Conservation (phyloP, 495 filamentous ascomycete genomes). For the Entonaema liquescens region DNA sequence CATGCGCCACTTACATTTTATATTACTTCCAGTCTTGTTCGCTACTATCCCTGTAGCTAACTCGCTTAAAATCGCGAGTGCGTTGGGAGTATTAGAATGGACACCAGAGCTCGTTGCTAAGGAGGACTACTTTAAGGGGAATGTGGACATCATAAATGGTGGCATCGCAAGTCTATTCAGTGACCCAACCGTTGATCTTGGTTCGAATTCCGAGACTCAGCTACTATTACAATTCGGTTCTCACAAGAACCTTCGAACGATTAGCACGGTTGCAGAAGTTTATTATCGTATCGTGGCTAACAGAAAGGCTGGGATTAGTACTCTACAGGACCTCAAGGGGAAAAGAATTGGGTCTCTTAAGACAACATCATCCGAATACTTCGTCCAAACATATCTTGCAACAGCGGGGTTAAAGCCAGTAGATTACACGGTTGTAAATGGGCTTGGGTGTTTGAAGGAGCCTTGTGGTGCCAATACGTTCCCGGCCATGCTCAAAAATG, state of each 20-base stretch:
- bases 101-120: conserved; percentile 47
- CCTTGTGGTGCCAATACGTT: background rate
- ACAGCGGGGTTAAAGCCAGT: background rate
- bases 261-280: background rate
- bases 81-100: conserved; percentile 44
- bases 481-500: background rate
- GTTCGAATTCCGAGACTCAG: background rate
- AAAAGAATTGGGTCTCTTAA: background rate
- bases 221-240: background rate
- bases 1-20: no score
- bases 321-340: background rate
- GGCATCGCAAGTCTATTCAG: background rate
- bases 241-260: background rate
- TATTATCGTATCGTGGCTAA: background rate
- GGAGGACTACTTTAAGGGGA: conserved; percentile 46
- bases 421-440: background rate
- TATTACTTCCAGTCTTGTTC: no score
- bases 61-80: conserved; percentile 44
- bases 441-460: background rate
- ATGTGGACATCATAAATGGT: background rate
- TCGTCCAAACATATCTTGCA: background rate
- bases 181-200: background rate
- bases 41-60: no score
- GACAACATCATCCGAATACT: background rate
- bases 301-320: background rate